A percentile compares a stretch with the other conserved stretches of the same genome.
phyloP scores from a whole-genome alignment of 1,139 yeast genomes.

The Saccharomyces pastorianus region DNA sequence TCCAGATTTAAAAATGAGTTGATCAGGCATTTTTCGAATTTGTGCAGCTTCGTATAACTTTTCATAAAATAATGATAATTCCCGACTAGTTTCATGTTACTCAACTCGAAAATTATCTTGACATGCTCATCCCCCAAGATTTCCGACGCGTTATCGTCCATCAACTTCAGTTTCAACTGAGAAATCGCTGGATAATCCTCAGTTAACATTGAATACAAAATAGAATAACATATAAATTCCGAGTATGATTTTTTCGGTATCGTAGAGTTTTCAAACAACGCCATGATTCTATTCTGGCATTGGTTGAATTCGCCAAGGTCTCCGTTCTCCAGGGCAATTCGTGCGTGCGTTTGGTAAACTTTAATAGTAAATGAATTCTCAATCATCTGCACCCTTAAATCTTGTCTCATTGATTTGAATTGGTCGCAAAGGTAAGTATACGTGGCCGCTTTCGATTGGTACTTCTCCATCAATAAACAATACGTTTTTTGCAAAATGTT shows the following conservation, averaged over 20 bases:
- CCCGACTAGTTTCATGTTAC: constrained; percentile 34
- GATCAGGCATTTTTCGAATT: constrained; percentile 34
- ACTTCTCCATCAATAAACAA: constrained; percentile 47
- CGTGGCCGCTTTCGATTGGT: constrained; percentile 42
- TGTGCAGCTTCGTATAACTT: constrained; percentile 35
- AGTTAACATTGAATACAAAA: constrained; percentile 76
- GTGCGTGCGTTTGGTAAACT: constrained; percentile 82
- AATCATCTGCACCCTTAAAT: constrained; percentile 84
- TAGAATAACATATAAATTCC: constrained; percentile 68
- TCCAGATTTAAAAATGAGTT: constrained; percentile 47
- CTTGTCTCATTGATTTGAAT: constrained; percentile 86
- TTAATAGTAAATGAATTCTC: constrained; percentile 66
- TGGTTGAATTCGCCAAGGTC: constrained; percentile 95
- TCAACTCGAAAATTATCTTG: constrained; percentile 39
- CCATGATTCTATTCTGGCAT: constrained; percentile 75
- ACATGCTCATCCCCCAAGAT: constrained; percentile 29
- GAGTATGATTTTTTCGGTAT: constrained; percentile 36
- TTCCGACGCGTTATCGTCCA: constrained; percentile 14
- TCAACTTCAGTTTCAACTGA: constrained; percentile 28
- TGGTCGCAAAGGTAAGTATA: constrained; percentile 83
- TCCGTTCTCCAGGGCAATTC: constrained; percentile 70
- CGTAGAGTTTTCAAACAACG: constrained; percentile 42
- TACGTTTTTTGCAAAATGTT: constrained; percentile 52
- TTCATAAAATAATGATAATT: constrained; percentile 51
- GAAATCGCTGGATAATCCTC: constrained; percentile 43